Evolutionary conservation across 2,329 filamentous ascomycete genomes (phyloP).

Genomic region (Dothistroma pini): DNA sequence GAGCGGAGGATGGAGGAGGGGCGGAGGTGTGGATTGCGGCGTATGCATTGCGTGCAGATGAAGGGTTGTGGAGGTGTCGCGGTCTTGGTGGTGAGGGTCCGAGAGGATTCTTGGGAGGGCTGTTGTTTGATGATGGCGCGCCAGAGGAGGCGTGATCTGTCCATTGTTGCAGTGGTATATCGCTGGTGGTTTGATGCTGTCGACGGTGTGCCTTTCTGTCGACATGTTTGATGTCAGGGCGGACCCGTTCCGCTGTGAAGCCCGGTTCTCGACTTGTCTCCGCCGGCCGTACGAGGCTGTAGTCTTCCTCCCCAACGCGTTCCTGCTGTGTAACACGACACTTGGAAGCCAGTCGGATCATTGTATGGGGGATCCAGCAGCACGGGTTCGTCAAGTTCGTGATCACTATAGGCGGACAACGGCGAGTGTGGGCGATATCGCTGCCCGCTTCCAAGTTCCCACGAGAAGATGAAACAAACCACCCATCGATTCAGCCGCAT

Average conservation of each 20-base stretch:
- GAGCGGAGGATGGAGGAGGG: conserved; percentile 28
- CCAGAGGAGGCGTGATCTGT: conserved; percentile 20
- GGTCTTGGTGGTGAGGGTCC: conserved; percentile 32
- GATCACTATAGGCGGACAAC: neutral
- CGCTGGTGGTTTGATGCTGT: conserved; percentile 58
- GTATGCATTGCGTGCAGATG: conserved; percentile 37
- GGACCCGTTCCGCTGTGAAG: neutral
- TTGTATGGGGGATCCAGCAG: conserved; percentile 32
- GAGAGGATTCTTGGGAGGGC: conserved; percentile 47
- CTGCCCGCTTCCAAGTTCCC: neutral
- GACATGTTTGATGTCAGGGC: conserved; percentile 40
- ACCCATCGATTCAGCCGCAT: neutral
- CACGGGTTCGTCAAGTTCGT: neutral
- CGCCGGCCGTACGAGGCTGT: neutral
- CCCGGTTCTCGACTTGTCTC: neutral
- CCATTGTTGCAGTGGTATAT: conserved; percentile 33
- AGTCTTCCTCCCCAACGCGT: too few relatives aligned
- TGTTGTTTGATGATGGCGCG: conserved; percentile 10
- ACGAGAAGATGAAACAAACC: neutral
- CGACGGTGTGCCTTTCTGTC: conserved; percentile 46
- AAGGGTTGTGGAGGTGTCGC: conserved; percentile 42
- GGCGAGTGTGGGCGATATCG: neutral
- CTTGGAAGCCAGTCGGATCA: conserved; percentile 49
- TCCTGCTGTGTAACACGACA: neutral
- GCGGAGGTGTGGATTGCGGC: conserved; percentile 43